Evolutionary conservation across 768 basidiomycete species (phyloP), one percentile per base, ranked within the genome.

Genomic region (Tricholoma hemisulphureum): DNA sequence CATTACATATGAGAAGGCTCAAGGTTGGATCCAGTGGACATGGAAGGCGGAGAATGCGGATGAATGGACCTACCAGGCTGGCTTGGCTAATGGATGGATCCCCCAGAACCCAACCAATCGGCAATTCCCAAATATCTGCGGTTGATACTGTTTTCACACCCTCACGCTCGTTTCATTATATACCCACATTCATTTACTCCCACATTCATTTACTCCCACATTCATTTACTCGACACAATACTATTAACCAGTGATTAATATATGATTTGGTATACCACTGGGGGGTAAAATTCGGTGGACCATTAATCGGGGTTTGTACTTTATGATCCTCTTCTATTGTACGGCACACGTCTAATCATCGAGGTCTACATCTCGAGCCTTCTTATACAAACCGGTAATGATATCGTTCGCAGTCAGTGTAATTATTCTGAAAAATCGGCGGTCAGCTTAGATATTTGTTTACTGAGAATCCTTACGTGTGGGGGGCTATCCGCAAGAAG

Each of bases 51-150:
- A 93, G 71, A 74, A 74, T 59, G 87, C 91, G 2, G 89, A 92
- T 60, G 95, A 96, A 57, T 97, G 95, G 95, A 81, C 88, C 0
- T 96, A 96, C 75, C 83, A 89, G 61, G 86, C 88, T 45, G 93
- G 93, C 37, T 76, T 95, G 31, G 70, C 76, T 11, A 80, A 86
- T 59, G 93, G 93, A 20, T 95, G 91, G 91, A 95, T 96, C 67
- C 93, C 94, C 8, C 69, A 78, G 60, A 69, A 80, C 58, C 80
- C 82, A 5, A 80, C 80, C 8, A 62, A 69, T 26, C 70, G 65
- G 39, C 64, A 74, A 64, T 91, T 83, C 71, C 88, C 86, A 14
- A 80, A 75, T 61, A 88, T 88, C 55, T 95, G 89, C 62, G 74
- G 72, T 29, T 81, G 69, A 67, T 24, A 2, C 6, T 49, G 21